Base-by-base conservation (phyloP, 495 filamentous ascomycete species). In the Durotheca rogersii region DNA sequence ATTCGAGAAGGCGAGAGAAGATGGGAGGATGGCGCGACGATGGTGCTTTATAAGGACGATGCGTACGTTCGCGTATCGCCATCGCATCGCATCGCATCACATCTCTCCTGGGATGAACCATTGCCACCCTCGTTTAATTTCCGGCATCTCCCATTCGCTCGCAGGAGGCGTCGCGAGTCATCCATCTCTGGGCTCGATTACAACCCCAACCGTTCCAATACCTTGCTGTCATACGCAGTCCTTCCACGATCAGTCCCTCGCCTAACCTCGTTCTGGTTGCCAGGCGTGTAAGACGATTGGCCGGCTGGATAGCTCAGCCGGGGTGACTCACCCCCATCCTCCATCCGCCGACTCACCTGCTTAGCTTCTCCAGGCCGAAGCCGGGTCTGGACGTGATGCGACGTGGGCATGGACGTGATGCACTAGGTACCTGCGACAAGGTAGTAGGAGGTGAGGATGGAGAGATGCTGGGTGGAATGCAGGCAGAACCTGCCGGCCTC, bases 241-340 rank as follows among this genome's bases (percentile, higher is more conserved):
- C 9, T 27, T 4, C 9, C 23, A 27, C 9, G 27, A 36, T 19
- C 33, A 53, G 37, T 18, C 34, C 53, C 45, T 56, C 30, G 18
- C 30, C 34, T 41, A 19, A 31, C 4, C 7, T 10, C 14, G 20
- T 44, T 33, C 33, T 6, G 31, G 16, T 42, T 3, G n/a, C 17
- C 29, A 49, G 19, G 44, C 55, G 49, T 58, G 55, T 58, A 58
- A 58, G 49, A 58, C 16, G 55, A 58, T 58, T 58, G 55, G 55
- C 17, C 35, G 20, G 40, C 17, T 40, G 20, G 40, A 49, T 37
- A 4, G 15, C 16, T 27, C 17, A 23, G 11, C 31, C 29, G 39
- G 36, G 23, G 45, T 54, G 56, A 54, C 50, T 59, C 50, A 59
- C 50, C 38, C 21, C 45, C 49, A 42, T 50, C 41, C 36, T 15